Evolutionary conservation across 2,329 filamentous ascomycete species (phyloP).

Genomic region (Fusarium metavorans): DNA sequence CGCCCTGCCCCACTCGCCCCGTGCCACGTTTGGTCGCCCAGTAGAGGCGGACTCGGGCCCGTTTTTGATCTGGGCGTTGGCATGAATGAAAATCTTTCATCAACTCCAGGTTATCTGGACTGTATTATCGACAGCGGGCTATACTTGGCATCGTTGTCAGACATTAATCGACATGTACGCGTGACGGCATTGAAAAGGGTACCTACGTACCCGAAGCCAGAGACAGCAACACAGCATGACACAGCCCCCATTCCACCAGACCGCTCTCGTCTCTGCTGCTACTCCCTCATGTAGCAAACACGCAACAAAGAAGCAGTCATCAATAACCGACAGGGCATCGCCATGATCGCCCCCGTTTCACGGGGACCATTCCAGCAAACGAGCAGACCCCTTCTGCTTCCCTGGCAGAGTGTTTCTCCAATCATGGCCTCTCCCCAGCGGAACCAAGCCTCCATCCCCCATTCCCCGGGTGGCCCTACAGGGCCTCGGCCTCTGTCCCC

Average conservation of each 20-base stretch:
- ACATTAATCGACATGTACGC: not conserved
- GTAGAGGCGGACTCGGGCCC: constrained; percentile 11
- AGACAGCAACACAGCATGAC: not conserved
- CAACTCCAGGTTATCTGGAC: not conserved
- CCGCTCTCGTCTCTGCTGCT: not conserved
- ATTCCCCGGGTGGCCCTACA: constrained; percentile 21
- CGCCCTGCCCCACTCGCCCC: constrained; percentile 28
- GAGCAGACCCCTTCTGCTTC: not conserved
- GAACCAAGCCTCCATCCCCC: constrained; percentile 17
- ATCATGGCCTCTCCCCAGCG: constrained; percentile 24
- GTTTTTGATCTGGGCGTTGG: constrained; percentile 17
- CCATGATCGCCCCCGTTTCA: constrained; percentile 5
- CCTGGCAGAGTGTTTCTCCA: constrained; percentile 11
- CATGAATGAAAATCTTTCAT: not conserved
- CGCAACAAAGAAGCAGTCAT: constrained; percentile 24
- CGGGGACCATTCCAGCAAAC: not conserved
- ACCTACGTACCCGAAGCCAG: not conserved
- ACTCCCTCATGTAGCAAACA: constrained; percentile 3
- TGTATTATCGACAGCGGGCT: not conserved
- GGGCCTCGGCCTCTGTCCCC: constrained; percentile 17
- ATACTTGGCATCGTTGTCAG: not conserved
- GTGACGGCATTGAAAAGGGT: not conserved
- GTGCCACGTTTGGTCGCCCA: constrained; percentile 12
- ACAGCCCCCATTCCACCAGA: constrained; percentile 24
- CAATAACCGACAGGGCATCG: constrained; percentile 3